Evolutionary conservation across 2,329 filamentous ascomycete species (phyloP), one percentile per base, ranked within the genome.

Genomic region (Pseudogymnoascus sp.): DNA sequence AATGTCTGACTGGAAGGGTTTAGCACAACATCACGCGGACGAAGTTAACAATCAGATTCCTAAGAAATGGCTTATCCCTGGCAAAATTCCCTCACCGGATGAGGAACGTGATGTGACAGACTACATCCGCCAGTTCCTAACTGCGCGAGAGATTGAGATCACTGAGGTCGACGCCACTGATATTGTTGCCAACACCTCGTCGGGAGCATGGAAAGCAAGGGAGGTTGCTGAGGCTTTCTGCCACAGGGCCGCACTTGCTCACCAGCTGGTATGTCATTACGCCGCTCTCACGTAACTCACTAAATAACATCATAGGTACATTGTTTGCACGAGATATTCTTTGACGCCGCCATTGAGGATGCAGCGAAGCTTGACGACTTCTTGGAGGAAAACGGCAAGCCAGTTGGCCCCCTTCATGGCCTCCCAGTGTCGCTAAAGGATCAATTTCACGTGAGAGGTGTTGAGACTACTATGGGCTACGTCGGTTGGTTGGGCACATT

Each of bases 401-500:
- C 71, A 3, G 85, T 73, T 70, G 75, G 75, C 1, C 74, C 74
- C 8, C 68, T 77, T 45, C 72, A 78, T 66, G 70, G 77, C 15
- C 65, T 76, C 12, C 74, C 75, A 29, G 69, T 77, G n/a, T 74
- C 72, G 62, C 63, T 76, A 25, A 77, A 77, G 59, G 75, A 77
- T 60, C 73, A 73, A 64, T 72, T 66, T 65, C 71, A 68, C 65
- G 70, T 68, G 42, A 72, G 64, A 65, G 72, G 66, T 61, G 71
- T 69, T 25, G 69, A 66, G 65, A 70, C 67, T 55, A 73, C 67
- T 18, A 87, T 87, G 77, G 85, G 84, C 10, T 87, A 87, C 67
- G 76, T 86, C 25, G 82, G 84, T n/a, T 85, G 84, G 79, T 81
- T 87, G n/a, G 79, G 75, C 37, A 80, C 75, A 68, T 82, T 75